A percentile compares a stretch with the other conserved stretches of the same genome.
Evolutionary conservation across 495 filamentous ascomycete genomes (phyloP).

Genomic region (Venustampulla echinocandica): DNA sequence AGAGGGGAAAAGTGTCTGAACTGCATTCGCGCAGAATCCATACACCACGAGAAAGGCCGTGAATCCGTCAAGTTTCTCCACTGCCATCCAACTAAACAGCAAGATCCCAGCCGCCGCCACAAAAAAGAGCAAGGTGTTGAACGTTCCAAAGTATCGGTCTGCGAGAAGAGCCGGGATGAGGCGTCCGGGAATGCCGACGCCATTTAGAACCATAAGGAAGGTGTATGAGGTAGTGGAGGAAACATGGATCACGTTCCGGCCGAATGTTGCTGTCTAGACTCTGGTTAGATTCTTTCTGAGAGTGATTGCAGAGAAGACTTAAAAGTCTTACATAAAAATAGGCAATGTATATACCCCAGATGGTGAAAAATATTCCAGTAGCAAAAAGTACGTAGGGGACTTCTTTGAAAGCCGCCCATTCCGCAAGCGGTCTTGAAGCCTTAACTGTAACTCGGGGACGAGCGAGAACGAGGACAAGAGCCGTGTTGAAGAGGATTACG

Average conservation of each 20-base stretch:
- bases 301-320: no score
- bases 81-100: neutral
- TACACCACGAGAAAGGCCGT: conserved; percentile 24
- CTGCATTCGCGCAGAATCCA: conserved; percentile 50
- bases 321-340: conserved; percentile 46
- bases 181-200: conserved; percentile 55
- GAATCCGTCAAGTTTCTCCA: conserved; percentile 27
- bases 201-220: conserved; percentile 66
- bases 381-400: conserved; percentile 47
- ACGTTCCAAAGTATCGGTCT: conserved; percentile 30
- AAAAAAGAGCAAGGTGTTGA: conserved; percentile 1
- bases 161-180: conserved; percentile 53
- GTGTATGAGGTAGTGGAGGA: conserved; percentile 40
- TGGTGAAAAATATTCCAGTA: conserved; percentile 42
- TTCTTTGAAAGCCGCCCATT: conserved; percentile 48
- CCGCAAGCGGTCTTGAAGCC: no score
- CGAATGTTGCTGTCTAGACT: no score
- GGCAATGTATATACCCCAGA: conserved; percentile 63
- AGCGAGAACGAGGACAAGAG: no score
- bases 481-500: no score
- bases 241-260: no score
- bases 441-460: no score
- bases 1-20: conserved; percentile 61
- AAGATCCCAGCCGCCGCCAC: neutral
- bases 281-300: no score